A percentile compares a stretch with the other conserved stretches of the same genome.
Conservation (phyloP, 179 eudicot species). For the Silene coronaria region DNA sequence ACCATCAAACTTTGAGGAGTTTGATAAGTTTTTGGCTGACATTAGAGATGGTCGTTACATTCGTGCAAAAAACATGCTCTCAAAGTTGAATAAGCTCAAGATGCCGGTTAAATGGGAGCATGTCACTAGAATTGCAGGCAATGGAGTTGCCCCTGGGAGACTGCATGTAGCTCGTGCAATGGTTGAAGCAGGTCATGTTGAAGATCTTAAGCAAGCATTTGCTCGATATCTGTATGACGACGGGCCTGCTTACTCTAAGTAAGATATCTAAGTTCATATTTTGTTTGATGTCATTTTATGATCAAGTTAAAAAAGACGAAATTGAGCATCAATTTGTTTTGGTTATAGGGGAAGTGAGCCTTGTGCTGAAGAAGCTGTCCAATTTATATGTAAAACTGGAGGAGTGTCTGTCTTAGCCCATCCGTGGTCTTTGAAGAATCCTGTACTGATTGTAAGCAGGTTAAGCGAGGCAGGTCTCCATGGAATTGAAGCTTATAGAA, state of each 20-base stretch:
- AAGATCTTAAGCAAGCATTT: conserved; percentile 90
- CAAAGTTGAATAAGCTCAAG: conserved; percentile 66
- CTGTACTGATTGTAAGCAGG: conserved; percentile 48
- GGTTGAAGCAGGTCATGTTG: conserved; percentile 95
- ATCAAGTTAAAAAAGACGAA: background rate
- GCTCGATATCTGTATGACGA: conserved; percentile 83
- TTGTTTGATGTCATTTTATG: background rate
- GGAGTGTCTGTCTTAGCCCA: conserved; percentile 91
- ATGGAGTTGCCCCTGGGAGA: conserved; percentile 95
- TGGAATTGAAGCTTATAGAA: conserved; percentile 85
- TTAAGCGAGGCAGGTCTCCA: conserved; percentile 85
- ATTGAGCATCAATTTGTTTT: conserved; percentile 11
- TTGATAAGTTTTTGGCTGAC: conserved; percentile 63
- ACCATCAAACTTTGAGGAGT: conserved; percentile 49
- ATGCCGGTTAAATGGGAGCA: conserved; percentile 81
- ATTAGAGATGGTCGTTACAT: conserved; percentile 87
- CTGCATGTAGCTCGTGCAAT: conserved; percentile 93
- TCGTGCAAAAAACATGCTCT: conserved; percentile 78
- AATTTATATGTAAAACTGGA: conserved; percentile 65
- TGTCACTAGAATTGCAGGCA: conserved; percentile 79
- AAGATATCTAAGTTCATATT: conserved; percentile 20
- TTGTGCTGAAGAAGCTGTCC: conserved; percentile 70
- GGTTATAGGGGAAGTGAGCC: conserved; percentile 83
- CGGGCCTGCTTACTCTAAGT: conserved; percentile 98
- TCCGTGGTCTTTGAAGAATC: conserved; percentile 92